These are phyloP conservation scores for Starmera stellimalicola DNA, from an alignment of 1,139 yeast genomes.

Conservation along the genomic window DNA sequence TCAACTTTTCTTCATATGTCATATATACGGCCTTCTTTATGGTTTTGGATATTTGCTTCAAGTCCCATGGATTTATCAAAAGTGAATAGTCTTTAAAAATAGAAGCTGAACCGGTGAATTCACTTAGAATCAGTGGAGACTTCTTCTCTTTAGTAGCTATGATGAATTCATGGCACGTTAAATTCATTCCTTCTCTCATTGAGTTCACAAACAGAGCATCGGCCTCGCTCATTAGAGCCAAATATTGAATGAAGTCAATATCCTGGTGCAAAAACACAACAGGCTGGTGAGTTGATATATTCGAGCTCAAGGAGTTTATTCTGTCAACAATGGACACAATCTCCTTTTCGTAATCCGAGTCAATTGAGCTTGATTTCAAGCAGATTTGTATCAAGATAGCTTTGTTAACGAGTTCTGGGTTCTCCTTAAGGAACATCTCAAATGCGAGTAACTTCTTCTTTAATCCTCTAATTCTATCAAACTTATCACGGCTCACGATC, in stretches of 20 bases:
- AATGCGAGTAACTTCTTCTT: slow-evolving; percentile 83
- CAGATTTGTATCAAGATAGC: slow-evolving; percentile 82
- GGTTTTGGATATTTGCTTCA: slow-evolving; percentile 50
- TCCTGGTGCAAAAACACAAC: slow-evolving; percentile 84
- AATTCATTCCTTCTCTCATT: slow-evolving; percentile 92
- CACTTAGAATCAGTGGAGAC: slow-evolving; percentile 81
- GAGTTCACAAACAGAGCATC: slow-evolving; percentile 82
- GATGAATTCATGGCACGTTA: slow-evolving; percentile 91
- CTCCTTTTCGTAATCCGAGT: slow-evolving; percentile 57
- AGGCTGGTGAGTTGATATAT: slow-evolving; percentile 73
- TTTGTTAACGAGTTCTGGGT: slow-evolving; percentile 62
- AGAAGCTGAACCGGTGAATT: slow-evolving; percentile 90
- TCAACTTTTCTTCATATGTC: slow-evolving; percentile 44
- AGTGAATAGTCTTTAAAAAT: slow-evolving; percentile 66
- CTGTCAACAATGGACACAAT: slow-evolving; percentile 73
- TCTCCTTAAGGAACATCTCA: slow-evolving; percentile 59
- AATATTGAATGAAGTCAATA: slow-evolving; percentile 78
- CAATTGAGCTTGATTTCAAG: slow-evolving; percentile 42
- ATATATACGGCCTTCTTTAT: slow-evolving; percentile 58
- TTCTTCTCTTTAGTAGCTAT: slow-evolving; percentile 63
- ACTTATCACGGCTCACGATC: slow-evolving; percentile 81
- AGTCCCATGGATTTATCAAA: slow-evolving; percentile 88
- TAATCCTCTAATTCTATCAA: slow-evolving; percentile 81
- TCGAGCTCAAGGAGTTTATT: slow-evolving; percentile 67
- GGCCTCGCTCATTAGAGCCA: slow-evolving; percentile 81